phyloP scores from a whole-genome alignment of 148 eudicot genomes.

The Arbutus unedo region DNA sequence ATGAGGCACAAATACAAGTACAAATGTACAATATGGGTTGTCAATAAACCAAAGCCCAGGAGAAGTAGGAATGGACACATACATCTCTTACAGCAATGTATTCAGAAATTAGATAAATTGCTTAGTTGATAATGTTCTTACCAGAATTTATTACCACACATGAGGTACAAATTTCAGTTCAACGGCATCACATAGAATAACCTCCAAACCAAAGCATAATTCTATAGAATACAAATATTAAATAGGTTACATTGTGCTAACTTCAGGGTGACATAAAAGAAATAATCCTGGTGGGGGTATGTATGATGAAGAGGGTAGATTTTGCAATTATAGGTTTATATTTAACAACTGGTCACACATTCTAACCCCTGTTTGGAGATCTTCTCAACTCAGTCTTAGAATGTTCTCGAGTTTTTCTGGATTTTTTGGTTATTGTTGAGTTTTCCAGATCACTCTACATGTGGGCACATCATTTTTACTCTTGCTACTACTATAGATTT shows the following conservation, averaged over 20 bases:
- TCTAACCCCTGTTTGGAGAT: background rate
- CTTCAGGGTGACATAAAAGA: background rate
- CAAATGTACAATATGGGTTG: background rate
- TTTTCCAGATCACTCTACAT: background rate
- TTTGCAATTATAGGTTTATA: background rate
- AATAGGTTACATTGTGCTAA: background rate
- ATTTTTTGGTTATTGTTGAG: background rate
- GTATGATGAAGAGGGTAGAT: background rate
- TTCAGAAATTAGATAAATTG: background rate
- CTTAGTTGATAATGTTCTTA: background rate
- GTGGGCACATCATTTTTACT: background rate
- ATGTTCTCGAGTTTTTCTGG: too few relatives aligned
- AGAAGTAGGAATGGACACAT: background rate
- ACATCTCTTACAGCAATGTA: background rate
- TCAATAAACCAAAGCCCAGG: background rate
- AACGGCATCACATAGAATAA: background rate
- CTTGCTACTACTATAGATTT: background rate
- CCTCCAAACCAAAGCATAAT: background rate
- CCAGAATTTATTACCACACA: background rate
- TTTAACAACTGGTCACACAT: background rate
- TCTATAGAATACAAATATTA: background rate
- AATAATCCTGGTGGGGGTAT: too few relatives aligned
- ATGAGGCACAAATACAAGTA: background rate
- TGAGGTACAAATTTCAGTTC: background rate
- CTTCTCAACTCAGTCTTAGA: background rate